These are phyloP conservation scores for Colletotrichum caudatum DNA, from an alignment of 2,329 filamentous ascomycete genomes.

Conservation along the genomic window DNA sequence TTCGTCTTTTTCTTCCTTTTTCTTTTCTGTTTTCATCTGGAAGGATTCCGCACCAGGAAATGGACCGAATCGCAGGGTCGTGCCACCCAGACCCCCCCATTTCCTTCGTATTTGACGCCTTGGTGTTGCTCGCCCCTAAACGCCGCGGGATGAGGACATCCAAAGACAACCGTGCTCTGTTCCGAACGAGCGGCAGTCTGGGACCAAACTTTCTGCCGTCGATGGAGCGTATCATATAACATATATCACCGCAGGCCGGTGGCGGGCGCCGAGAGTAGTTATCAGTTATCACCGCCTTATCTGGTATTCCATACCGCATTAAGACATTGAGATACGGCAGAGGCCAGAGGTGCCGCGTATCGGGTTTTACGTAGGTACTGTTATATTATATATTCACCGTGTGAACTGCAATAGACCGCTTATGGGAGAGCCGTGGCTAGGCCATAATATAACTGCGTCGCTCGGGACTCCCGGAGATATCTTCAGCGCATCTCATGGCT, in stretches of 20 bases:
- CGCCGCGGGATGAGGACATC: not conserved
- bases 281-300: no score
- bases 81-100: not conserved
- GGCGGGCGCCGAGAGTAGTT: not conserved
- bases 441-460: not conserved
- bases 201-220: not conserved
- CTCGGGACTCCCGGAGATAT: not conserved
- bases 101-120: not conserved
- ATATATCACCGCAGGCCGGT: not conserved
- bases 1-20: not conserved
- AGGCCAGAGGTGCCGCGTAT: no score
- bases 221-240: not conserved
- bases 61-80: not conserved
- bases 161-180: not conserved
- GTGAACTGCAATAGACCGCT: no score
- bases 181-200: not conserved
- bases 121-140: not conserved
- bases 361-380: no score
- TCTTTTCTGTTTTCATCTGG: no score
- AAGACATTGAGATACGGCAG: no score
- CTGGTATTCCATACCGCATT: no score
- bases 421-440: not conserved
- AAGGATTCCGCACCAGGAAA: not conserved
- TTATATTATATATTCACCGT: no score
- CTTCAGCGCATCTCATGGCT: not conserved